Conservation (phyloP, 23 red algal genomes). For the Gracilaria caudata region DNA sequence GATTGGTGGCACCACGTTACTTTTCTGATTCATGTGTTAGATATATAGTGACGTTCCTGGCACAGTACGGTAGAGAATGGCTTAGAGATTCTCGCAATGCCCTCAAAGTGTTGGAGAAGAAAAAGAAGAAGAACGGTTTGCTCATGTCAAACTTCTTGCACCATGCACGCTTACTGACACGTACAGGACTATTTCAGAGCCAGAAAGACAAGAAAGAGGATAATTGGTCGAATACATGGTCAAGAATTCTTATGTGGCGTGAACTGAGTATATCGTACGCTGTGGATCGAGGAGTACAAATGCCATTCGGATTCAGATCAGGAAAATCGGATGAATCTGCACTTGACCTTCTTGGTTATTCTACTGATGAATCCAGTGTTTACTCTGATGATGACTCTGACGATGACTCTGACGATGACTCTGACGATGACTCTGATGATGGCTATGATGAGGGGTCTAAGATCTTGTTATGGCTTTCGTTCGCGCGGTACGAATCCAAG, state of each 20-base stretch:
- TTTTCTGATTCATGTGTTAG: background rate
- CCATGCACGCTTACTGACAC: background rate
- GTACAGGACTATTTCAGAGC: too few relatives aligned
- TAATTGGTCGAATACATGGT: background rate
- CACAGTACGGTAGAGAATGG: background rate
- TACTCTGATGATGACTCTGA: too few relatives aligned
- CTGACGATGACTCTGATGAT: too few relatives aligned
- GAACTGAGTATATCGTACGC: background rate
- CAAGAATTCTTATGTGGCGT: background rate
- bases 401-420: too few relatives aligned
- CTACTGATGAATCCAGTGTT: too few relatives aligned
- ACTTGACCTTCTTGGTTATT: too few relatives aligned
- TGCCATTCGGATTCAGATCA: too few relatives aligned
- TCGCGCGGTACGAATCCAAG: background rate
- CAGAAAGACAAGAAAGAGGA: too few relatives aligned
- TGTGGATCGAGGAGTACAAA: too few relatives aligned
- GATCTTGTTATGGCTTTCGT: background rate
- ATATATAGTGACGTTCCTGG: background rate
- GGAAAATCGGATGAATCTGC: too few relatives aligned
- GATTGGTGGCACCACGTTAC: background rate
- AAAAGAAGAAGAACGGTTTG: background rate
- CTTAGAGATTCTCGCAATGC: background rate
- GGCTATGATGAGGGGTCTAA: too few relatives aligned
- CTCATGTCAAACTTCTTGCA: background rate
- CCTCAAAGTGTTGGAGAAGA: background rate